Conservation (phyloP, 1,139 yeast species). For the Diutina neorugosa region DNA sequence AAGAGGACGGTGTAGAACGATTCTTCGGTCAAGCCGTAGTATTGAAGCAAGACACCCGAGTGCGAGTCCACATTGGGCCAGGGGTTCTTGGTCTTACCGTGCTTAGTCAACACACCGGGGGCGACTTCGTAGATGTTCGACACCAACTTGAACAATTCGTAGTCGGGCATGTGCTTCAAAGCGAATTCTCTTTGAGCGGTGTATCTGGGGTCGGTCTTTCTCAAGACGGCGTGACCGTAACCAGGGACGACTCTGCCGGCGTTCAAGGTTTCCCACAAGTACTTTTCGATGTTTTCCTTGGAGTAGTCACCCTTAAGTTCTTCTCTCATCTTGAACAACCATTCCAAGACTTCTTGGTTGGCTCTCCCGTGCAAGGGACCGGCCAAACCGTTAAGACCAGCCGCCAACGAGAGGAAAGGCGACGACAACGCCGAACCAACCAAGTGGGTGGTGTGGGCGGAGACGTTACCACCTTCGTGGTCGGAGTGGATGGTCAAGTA, state of each 20-base stretch:
- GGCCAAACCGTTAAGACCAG: slow-evolving; percentile 94
- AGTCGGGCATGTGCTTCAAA: slow-evolving; percentile 93
- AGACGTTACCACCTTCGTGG: slow-evolving; percentile 98
- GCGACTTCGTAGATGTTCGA: slow-evolving; percentile 89
- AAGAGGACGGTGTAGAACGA: slow-evolving; percentile 95
- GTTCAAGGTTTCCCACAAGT: slow-evolving; percentile 85
- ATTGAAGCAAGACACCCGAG: slow-evolving; percentile 93
- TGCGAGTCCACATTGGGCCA: slow-evolving; percentile 98
- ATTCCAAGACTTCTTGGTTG: slow-evolving; percentile 93
- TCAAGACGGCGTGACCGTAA: slow-evolving; percentile 31
- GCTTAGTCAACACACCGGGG: slow-evolving; percentile 88
- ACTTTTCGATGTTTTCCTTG: slow-evolving; percentile 67
- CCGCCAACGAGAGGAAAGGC: slow-evolving; percentile 82
- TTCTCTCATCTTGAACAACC: slow-evolving; percentile 74
- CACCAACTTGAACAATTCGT: slow-evolving; percentile 83
- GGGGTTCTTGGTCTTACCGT: slow-evolving; percentile 98
- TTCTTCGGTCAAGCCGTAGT: slow-evolving; percentile 92
- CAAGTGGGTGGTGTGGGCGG: slow-evolving; percentile 94
- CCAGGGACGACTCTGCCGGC: slow-evolving; percentile 96
- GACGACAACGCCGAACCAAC: slow-evolving; percentile 94
- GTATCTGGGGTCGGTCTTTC: slow-evolving; percentile 97
- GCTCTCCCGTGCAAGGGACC: slow-evolving; percentile 99
- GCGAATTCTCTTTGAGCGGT: slow-evolving; percentile 97
- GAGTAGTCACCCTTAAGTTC: slow-evolving; percentile 65
- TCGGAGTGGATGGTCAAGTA: slow-evolving; percentile 93